Evolutionary conservation across 441 rosid genomes (phyloP), one percentile per base, ranked within the genome.

Genomic region (Gossypium lobatum): DNA sequence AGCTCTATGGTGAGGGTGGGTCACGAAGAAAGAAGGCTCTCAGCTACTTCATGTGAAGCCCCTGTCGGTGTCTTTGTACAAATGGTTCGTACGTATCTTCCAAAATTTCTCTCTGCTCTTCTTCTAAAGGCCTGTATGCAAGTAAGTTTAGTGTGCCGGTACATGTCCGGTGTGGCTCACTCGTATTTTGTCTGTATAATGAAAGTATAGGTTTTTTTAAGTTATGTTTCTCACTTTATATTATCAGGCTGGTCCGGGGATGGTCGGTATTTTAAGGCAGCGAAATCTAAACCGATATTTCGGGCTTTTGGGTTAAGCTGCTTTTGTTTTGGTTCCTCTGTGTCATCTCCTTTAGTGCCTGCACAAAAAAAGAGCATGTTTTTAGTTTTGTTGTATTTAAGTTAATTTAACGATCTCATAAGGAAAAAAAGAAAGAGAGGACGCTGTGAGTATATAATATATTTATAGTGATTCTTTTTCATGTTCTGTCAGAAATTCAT

Each of bases 1-100:
- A 93, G 83, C 88, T 91, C 2, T 93, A 93, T 2, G 97, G 98
- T 2, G 97, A 91, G 85, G 97, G 98, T 4, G 98, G 97, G 2
- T 93, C 97, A 1, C 88, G 98, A 84, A 91, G 87, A 81, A 90
- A 87, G 88, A 88, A 79, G 83, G 86, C 97, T 18, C 97, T 93
- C 48, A 93, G 97, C 88, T 93, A 93, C 77, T 93, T 91, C 81
- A 93, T 91, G 98, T 93, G 87, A 88, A 73, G 76, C 80, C 71
- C 48, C 46, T 25, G 37, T 25, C 37, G 6, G 37, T 59, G 54
- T 65, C 31, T 76, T 59, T 85, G 84, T 85, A 81, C 80, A 83
- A 77, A 77, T 52, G 80, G 83, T 64, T 80, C 81, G 70, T 75
- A 80, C 81, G 64, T 72, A 80, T 74, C 63, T 73, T 60, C 71